Base-by-base conservation (phyloP, 768 basidiomycete species). In the Pluteus cervinus region DNA sequence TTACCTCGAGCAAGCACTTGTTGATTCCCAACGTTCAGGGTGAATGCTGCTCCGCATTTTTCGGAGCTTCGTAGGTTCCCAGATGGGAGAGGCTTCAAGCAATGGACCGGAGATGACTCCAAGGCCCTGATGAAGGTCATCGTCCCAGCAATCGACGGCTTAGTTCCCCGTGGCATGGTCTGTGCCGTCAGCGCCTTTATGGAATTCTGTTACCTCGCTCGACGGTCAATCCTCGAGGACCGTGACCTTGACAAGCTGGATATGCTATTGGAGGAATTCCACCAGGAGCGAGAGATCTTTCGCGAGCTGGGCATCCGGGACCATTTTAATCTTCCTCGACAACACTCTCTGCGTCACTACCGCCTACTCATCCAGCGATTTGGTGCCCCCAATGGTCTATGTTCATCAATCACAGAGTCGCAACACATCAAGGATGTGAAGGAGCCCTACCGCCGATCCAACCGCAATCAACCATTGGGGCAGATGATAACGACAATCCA, bases 71-170 rank as follows among this genome's bases (percentile, higher is more conserved):
- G 28, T n/a, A 34, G 23, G 21, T 42, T 37, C 21, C 41, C 41
- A 2, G 15, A 37, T 15, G 28, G 41, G 14, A 26, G 29, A 35
- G 18, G 22, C 3, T 65, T 63, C 36, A 57, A 58, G 14, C 64
- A 65, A 21, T 66, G 65, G 65, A 66, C 62, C 0, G 54, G 64
- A 2, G 25, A 66, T 16, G 54, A 66, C 12, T 65, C 56, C 1
- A 66, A 66, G 24, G 60, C 51, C 0, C 37, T 66, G 2, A 66
- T 66, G 59, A 66, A 65, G 54, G 58, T 62, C 2, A 53, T 46
- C 41, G 39, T 60, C 7, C 37, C 57, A 0, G 56, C 56, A 6
- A 51, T 61, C 22, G 43, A 33, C 1, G 57, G 57, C 1, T 48
- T 52, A 36, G 46, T 62, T 3, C 57, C 58, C 1, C 8, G 21